A percentile compares a stretch with the other conserved stretches of the same genome.
phyloP scores from a whole-genome alignment of 768 basidiomycete species.

The Boletellus ananas region DNA sequence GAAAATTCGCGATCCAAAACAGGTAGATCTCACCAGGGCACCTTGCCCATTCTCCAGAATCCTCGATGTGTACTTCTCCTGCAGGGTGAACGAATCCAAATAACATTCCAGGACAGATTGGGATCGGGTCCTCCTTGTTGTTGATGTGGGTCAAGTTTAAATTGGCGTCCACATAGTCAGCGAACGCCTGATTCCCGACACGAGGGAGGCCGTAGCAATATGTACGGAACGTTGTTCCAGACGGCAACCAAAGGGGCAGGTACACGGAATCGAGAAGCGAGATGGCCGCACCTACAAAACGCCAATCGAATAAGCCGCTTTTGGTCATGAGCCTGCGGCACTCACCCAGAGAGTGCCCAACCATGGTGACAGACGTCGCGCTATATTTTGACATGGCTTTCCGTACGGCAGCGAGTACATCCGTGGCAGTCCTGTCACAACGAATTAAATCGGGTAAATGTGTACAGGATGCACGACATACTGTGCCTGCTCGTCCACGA shows the following conservation, averaged over 20 bases:
- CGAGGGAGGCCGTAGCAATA: conserved; percentile 36
- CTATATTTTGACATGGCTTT: conserved; percentile 34
- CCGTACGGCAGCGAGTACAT: conserved; percentile 44
- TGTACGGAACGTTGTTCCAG: conserved; percentile 29
- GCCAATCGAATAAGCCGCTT: not conserved
- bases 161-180: conserved; percentile 50
- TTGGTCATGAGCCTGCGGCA: not conserved
- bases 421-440: conserved; percentile 35
- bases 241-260: conserved; percentile 36
- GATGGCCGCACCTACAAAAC: conserved; percentile 33
- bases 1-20: not conserved
- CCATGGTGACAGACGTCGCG: conserved; percentile 39
- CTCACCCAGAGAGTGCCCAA: conserved; percentile 44
- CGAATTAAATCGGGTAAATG: not conserved
- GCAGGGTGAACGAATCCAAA: conserved; percentile 39
- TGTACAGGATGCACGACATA: conserved; percentile 20
- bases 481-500: conserved; percentile 42
- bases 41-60: conserved; percentile 45
- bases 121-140: conserved; percentile 43
- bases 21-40: conserved; percentile 43
- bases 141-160: conserved; percentile 50
- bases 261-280: conserved; percentile 38
- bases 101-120: conserved; percentile 33
- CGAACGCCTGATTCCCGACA: conserved; percentile 58
- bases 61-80: conserved; percentile 44